phyloP scores from a whole-genome alignment of 371 early-diverging fungal genomes.

The Mortierella sp. region DNA sequence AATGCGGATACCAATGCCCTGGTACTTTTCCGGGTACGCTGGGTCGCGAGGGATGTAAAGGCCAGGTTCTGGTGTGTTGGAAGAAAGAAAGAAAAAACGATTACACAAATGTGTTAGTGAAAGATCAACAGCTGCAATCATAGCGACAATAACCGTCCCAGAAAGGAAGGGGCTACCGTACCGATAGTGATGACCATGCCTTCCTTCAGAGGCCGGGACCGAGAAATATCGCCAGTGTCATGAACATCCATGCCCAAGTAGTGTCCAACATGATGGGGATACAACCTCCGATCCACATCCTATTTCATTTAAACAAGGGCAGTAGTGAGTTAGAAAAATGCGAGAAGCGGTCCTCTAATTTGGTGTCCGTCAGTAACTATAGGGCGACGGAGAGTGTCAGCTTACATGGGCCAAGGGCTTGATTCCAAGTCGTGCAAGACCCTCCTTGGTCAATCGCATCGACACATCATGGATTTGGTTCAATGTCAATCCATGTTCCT shows the following conservation, averaged over 20 bases:
- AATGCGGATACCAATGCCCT: slow-evolving; percentile 95
- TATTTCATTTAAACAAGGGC: slow-evolving; percentile 34
- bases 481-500: slow-evolving; percentile 74
- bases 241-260: slow-evolving; percentile 97
- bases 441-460: slow-evolving; percentile 71
- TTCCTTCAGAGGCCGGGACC: slow-evolving; percentile 75
- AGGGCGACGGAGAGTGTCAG: background rate
- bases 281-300: slow-evolving; percentile 81
- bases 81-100: background rate
- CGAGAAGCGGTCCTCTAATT: background rate
- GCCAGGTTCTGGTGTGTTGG: slow-evolving; percentile 84
- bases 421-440: slow-evolving; percentile 78
- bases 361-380: background rate
- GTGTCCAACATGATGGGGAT: slow-evolving; percentile 96
- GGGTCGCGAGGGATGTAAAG: slow-evolving; percentile 89
- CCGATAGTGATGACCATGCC: slow-evolving; percentile 95
- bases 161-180: slow-evolving; percentile 27
- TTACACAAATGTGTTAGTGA: background rate
- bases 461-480: slow-evolving; percentile 87
- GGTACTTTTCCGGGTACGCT: slow-evolving; percentile 84
- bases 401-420: slow-evolving; percentile 66
- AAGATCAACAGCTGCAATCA: background rate
- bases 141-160: background rate
- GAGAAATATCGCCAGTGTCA: slow-evolving; percentile 82
- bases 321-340: background rate